These are phyloP conservation scores for Magnusiomyces starmeri DNA, from an alignment of 1,139 yeast species.

Conservation along the genomic window DNA sequence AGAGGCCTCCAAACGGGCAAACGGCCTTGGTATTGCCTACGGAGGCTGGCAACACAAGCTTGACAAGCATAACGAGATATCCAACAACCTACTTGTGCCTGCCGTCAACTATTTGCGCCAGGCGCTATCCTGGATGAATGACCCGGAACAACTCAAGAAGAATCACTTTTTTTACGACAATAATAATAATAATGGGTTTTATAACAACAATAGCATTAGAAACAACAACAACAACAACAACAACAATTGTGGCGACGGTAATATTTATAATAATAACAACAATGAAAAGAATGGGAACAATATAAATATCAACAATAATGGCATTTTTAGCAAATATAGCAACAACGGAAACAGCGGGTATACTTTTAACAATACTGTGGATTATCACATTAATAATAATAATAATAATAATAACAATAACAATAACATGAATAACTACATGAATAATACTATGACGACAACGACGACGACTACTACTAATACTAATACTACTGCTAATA, in stretches of 20 bases:
- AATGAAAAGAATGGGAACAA: too few species aligned
- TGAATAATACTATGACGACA: neutral
- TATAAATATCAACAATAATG: too few species aligned
- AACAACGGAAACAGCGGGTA: too few species aligned
- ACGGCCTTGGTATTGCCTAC: constrained; percentile 38
- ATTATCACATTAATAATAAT: neutral
- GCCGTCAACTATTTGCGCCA: constrained; percentile 24
- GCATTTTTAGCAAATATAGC: too few species aligned
- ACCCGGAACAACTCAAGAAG: too few species aligned
- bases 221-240: too few species aligned
- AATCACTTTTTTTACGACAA: neutral
- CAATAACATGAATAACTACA: neutral
- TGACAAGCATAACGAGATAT: constrained; percentile 49
- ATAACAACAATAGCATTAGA: neutral
- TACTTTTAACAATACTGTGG: too few species aligned
- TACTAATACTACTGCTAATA: neutral
- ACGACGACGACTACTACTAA: neutral
- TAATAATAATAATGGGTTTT: neutral
- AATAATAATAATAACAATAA: neutral
- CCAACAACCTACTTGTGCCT: constrained; percentile 36
- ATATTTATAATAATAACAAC: too few species aligned
- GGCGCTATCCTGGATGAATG: constrained; percentile 24
- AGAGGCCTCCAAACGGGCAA: constrained; percentile 38
- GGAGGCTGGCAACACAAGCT: constrained; percentile 52
- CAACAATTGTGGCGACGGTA: too few species aligned